Conservation (phyloP, 2,329 filamentous ascomycete genomes). For the Phialophora tarda region DNA sequence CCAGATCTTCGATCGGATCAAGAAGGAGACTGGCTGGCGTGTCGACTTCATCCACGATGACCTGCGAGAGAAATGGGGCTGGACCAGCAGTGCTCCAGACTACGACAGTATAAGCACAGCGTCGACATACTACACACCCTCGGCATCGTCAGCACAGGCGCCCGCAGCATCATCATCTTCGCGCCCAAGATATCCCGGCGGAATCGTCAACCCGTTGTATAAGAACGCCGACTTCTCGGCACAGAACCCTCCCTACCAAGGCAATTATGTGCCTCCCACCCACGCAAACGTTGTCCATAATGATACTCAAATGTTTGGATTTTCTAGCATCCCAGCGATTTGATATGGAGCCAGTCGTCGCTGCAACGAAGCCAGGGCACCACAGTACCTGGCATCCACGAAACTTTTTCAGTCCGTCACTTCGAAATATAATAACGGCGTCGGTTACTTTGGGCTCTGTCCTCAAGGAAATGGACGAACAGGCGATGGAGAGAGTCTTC, state of each 20-base stretch:
- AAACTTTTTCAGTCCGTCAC: not conserved
- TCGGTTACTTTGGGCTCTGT: not conserved
- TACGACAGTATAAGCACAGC: slow-evolving; percentile 45
- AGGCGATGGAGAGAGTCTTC: not conserved
- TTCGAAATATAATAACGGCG: not conserved
- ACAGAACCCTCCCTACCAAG: slow-evolving; percentile 80
- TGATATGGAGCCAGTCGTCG: not conserved
- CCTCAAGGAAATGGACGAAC: not conserved
- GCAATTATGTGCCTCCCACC: slow-evolving; percentile 74
- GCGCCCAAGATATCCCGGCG: slow-evolving; percentile 47
- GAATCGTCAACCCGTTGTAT: slow-evolving; percentile 72
- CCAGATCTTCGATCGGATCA: slow-evolving; percentile 75
- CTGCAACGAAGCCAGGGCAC: not conserved
- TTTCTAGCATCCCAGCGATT: slow-evolving; percentile 29
- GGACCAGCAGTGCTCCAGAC: slow-evolving; percentile 57
- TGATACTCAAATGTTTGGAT: slow-evolving; percentile 37
- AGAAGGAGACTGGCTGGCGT: slow-evolving; percentile 77
- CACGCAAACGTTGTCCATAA: slow-evolving; percentile 32
- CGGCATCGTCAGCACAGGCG: slow-evolving; percentile 21
- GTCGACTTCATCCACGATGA: slow-evolving; percentile 73
- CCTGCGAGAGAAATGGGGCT: slow-evolving; percentile 78
- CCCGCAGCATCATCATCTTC: slow-evolving; percentile 38
- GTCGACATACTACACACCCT: slow-evolving; percentile 36
- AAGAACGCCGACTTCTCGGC: slow-evolving; percentile 75
- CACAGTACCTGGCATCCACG: slow-evolving; percentile 10